Evolutionary conservation across 257 asterid species (phyloP), one percentile per base, ranked within the genome.

Genomic region (Lycium barbarum): DNA sequence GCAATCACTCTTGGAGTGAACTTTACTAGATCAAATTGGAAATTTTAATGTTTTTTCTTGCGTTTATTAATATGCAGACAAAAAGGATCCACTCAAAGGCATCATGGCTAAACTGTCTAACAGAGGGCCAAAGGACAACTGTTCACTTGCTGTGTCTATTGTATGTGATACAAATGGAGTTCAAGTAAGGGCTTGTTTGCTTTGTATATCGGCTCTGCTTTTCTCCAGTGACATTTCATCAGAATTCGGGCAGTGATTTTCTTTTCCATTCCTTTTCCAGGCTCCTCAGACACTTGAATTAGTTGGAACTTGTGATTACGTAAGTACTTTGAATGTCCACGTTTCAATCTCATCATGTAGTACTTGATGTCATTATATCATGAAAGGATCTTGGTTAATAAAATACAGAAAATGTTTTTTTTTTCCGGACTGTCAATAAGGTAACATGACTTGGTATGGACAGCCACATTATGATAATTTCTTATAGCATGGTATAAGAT

Each of bases 91-190:
- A 17, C 91, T 88, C 81, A 84, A 13, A 84, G 99, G 99, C 83
- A 86, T 95, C 85, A 88, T 80, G 33, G 92, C 95, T 85, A 93
- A 90, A 90, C 92, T 94, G 97, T 89, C 91, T 63, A 90, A 91
- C 87, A 89, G 79, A 74, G 95, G 86, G 53, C 85, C 84, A 36
- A 87, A 83, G 86, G 84, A 43, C 83, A 94, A 93, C 86, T 96
- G 99, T 86, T 96, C 99, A 54, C 93, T 96, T 84, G 89, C 93
- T 76, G 98, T 96, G 47, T 91, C 98, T 63, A 93, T 96, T 63
- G 84, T 91, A 78, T 96, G 99, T 85, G 91, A 93, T 88, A 84
- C 93, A 82, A 89, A 90, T 83, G 94, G 91, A 86, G 84, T 92
- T 84, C 91, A 91, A 87, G 98, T 95, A 90, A 65, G 98, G 62